phyloP scores from a whole-genome alignment of 164 flowering plant species.

The Cinnamomum chago region DNA sequence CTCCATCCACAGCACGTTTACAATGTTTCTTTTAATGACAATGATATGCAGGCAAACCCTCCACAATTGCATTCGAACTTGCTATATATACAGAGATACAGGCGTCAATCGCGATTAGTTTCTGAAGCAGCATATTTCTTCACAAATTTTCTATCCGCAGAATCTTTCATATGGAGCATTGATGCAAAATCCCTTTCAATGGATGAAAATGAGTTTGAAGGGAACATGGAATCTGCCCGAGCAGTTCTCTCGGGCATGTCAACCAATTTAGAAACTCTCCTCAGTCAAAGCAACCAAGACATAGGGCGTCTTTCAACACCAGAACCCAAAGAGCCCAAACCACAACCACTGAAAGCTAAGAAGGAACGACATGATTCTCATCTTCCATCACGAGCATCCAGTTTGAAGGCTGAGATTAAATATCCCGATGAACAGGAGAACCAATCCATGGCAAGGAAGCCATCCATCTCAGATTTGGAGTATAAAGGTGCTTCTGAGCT shows the following conservation, averaged over 20 bases:
- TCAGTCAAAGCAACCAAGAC: constrained; percentile 28
- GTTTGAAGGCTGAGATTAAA: constrained; percentile 22
- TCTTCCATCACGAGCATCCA: constrained; percentile 25
- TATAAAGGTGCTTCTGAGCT: constrained; percentile 68
- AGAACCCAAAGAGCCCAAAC: constrained; percentile 29
- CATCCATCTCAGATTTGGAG: constrained; percentile 74
- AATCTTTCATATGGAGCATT: constrained; percentile 72
- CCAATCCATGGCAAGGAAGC: constrained; percentile 26
- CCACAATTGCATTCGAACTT: constrained; percentile 94
- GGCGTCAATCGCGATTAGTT: constrained; percentile 74
- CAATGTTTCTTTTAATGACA: constrained; percentile 1
- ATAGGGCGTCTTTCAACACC: constrained; percentile 18
- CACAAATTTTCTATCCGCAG: constrained; percentile 71
- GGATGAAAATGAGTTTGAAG: constrained; percentile 82
- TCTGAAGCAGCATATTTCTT: constrained; percentile 54
- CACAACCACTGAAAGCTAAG: constrained; percentile 16
- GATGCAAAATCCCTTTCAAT: constrained; percentile 82
- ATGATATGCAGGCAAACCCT: constrained; percentile 77
- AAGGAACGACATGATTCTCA: constrained; percentile 2
- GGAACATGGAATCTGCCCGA: constrained; percentile 79
- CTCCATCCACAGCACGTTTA: background rate
- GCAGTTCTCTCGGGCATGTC: constrained; percentile 65
- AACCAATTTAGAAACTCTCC: background rate
- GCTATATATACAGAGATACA: constrained; percentile 80
- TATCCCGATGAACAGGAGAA: constrained; percentile 5